Conservation (phyloP, 805 yeast genomes). For the Phaffomyces opuntiae region DNA sequence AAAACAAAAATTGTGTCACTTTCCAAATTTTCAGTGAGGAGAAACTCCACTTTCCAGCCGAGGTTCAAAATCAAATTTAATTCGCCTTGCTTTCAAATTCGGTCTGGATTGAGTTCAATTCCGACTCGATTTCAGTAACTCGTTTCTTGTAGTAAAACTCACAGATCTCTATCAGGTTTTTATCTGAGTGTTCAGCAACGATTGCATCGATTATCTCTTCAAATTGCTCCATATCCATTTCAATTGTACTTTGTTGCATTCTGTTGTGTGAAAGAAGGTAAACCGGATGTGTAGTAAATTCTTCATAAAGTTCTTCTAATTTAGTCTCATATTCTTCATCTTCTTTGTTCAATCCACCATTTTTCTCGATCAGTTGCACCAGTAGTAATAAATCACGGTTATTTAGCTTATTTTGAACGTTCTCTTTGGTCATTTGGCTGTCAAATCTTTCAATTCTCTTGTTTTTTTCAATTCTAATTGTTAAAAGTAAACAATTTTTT, state of each 20-base stretch:
- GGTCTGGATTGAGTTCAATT: conserved; percentile 7
- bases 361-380: conserved; percentile 18
- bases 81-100: conserved; percentile 6
- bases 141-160: conserved; percentile 16
- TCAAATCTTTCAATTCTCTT: not conserved
- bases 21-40: not conserved
- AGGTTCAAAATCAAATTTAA: not conserved
- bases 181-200: conserved; percentile 3
- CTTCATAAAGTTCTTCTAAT: conserved; percentile 9
- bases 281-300: conserved; percentile 16
- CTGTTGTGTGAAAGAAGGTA: conserved; percentile 20
- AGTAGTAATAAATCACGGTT: conserved; percentile 19
- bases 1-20: not conserved
- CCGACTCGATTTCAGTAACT: conserved; percentile 9
- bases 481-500: not conserved
- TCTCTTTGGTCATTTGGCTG: not conserved
- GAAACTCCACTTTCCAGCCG: not conserved
- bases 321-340: not conserved
- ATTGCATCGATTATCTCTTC: conserved; percentile 6
- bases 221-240: conserved; percentile 4
- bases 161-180: conserved; percentile 15
- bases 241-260: conserved; percentile 6
- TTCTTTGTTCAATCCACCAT: conserved; percentile 6
- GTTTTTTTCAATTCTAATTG: not conserved
- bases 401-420: conserved; percentile 7